phyloP scores from a whole-genome alignment of 2,329 filamentous ascomycete genomes.

The Hypoxylon sp. region DNA sequence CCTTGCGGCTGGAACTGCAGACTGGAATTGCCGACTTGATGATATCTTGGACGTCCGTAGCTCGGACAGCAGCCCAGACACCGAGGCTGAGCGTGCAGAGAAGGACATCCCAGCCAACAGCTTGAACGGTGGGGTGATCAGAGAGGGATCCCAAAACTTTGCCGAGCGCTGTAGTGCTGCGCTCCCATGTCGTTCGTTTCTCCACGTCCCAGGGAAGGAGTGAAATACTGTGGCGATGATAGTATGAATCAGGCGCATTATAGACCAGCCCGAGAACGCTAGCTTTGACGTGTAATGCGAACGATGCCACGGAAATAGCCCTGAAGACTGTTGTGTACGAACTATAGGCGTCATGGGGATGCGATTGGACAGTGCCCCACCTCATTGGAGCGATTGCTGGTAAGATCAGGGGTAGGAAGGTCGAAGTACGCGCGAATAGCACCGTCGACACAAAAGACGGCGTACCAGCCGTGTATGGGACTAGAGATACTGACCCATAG shows the following conservation, averaged over 20 bases:
- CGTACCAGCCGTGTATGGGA: conserved; percentile 53
- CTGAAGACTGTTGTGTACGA: conserved; percentile 58
- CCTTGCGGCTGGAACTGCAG: conserved; percentile 28
- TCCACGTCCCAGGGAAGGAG: conserved; percentile 56
- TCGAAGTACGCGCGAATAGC: conserved; percentile 48
- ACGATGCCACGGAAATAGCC: conserved; percentile 53
- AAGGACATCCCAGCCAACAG: conserved; percentile 65
- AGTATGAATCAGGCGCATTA: conserved; percentile 57
- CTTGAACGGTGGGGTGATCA: conserved; percentile 65
- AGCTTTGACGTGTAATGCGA: conserved; percentile 55
- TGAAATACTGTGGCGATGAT: conserved; percentile 58
- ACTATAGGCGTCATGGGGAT: conserved; percentile 50
- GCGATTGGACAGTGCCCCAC: conserved; percentile 56
- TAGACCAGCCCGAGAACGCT: conserved; percentile 53
- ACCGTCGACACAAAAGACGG: conserved; percentile 49
- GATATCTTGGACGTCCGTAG: conserved; percentile 59
- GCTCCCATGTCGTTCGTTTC: conserved; percentile 54
- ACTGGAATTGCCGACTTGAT: conserved; percentile 50
- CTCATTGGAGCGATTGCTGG: conserved; percentile 56
- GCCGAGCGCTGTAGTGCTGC: conserved; percentile 54
- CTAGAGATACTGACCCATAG: conserved; percentile 47
- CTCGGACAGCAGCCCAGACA: conserved; percentile 64
- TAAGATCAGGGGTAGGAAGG: conserved; percentile 56
- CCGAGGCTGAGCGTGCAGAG: conserved; percentile 62
- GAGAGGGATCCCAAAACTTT: conserved; percentile 58